These are phyloP conservation scores for Lumnitzera racemosa DNA, from an alignment of 345 rosid species.

Conservation along the genomic window DNA sequence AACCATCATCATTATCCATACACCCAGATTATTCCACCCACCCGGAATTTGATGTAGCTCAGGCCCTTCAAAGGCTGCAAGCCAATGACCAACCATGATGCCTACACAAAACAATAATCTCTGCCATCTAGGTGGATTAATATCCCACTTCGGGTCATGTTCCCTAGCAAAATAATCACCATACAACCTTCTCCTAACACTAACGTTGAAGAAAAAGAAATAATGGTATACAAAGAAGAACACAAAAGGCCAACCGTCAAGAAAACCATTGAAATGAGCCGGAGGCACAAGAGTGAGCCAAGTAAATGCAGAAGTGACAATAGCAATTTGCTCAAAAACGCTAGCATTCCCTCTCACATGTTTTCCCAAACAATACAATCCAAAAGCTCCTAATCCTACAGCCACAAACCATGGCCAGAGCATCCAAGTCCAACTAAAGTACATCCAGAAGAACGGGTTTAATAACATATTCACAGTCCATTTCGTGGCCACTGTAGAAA, in stretches of 20 bases:
- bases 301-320: conserved; percentile 61
- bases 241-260: conserved; percentile 85
- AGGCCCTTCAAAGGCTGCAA: conserved; percentile 87
- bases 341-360: conserved; percentile 55
- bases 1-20: conserved; percentile 61
- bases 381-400: conserved; percentile 45
- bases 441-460: conserved; percentile 83
- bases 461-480: conserved; percentile 40
- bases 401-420: conserved; percentile 93
- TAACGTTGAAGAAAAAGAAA: conserved; percentile 83
- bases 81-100: conserved; percentile 62
- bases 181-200: conserved; percentile 64
- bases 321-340: conserved; percentile 65
- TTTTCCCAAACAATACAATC: conserved; percentile 51
- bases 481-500: conserved; percentile 48
- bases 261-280: conserved; percentile 72
- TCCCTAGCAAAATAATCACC: conserved; percentile 63
- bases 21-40: conserved; percentile 58
- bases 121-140: conserved; percentile 44
- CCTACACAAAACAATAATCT: conserved; percentile 54
- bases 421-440: conserved; percentile 89
- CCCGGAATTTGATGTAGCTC: conserved; percentile 72
- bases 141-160: conserved; percentile 82
- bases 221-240: conserved; percentile 84
- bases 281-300: conserved; percentile 91